Evolutionary conservation across 2,329 filamentous ascomycete species (phyloP).

Genomic region (Cercospora zeae-maydis): DNA sequence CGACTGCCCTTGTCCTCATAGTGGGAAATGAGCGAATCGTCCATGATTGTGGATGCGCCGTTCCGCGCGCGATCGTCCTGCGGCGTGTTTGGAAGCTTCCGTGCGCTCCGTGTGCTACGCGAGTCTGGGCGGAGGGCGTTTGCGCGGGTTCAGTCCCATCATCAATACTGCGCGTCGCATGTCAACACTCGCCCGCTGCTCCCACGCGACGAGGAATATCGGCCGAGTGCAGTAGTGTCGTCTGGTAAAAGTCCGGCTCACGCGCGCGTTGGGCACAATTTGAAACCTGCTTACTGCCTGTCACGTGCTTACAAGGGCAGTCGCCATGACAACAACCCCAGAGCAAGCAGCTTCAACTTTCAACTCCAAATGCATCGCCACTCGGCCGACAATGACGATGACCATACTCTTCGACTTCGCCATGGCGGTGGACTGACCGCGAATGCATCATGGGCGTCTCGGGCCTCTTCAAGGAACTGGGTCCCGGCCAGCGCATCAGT

Average conservation of each 20-base stretch:
- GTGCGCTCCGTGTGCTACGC: background rate
- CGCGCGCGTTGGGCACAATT: slow-evolving; percentile 6
- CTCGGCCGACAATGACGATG: background rate
- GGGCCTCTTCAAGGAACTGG: slow-evolving; percentile 89
- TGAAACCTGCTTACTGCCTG: background rate
- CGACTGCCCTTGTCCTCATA: slow-evolving; percentile 13
- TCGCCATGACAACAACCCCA: slow-evolving; percentile 3
- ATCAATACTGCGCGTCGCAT: slow-evolving; percentile 6
- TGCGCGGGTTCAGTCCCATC: background rate
- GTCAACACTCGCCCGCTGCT: background rate
- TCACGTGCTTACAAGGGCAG: slow-evolving; percentile 1
- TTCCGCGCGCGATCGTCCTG: background rate
- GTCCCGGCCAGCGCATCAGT: slow-evolving; percentile 72
- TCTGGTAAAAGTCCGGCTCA: slow-evolving; percentile 1
- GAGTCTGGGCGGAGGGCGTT: background rate
- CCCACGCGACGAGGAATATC: background rate
- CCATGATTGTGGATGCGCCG: background rate
- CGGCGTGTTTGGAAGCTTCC: background rate
- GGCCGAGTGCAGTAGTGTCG: background rate
- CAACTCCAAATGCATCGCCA: background rate
- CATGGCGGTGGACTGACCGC: background rate
- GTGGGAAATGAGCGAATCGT: slow-evolving; percentile 5
- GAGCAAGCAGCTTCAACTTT: background rate
- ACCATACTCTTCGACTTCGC: background rate
- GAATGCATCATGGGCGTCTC: slow-evolving; percentile 15